A percentile compares a stretch with the other conserved stretches of the same genome.
phyloP scores from a whole-genome alignment of 2,329 filamentous ascomycete genomes.

The Cercospora zeae-maydis region DNA sequence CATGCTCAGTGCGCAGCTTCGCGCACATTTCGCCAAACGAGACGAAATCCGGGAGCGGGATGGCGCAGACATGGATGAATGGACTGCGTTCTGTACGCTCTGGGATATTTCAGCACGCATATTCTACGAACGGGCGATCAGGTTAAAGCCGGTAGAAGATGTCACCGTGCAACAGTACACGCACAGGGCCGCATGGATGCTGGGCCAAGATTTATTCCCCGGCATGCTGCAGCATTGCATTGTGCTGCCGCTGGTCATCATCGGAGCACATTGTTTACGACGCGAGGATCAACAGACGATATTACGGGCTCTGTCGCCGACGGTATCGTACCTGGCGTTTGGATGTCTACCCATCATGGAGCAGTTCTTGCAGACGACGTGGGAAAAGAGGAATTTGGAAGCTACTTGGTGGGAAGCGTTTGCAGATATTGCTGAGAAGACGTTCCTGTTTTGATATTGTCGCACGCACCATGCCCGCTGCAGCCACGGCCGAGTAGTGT shows the following conservation, averaged over 20 bases:
- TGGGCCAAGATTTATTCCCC: neutral
- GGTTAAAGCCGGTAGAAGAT: conserved; percentile 6
- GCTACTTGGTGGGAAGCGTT: conserved; percentile 20
- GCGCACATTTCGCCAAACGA: neutral
- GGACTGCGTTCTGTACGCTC: conserved; percentile 6
- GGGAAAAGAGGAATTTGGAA: conserved; percentile 10
- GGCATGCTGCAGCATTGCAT: conserved; percentile 20
- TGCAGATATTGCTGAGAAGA: conserved; percentile 15
- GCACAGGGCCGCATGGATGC: conserved; percentile 4
- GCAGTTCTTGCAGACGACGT: conserved; percentile 15
- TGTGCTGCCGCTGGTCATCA: conserved; percentile 17
- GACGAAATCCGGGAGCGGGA: neutral
- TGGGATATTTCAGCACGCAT: conserved; percentile 14
- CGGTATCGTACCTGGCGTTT: conserved; percentile 17
- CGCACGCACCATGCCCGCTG: neutral
- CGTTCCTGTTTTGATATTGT: conserved; percentile 17
- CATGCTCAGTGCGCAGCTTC: conserved; percentile 3
- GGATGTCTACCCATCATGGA: conserved; percentile 17
- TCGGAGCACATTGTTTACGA: conserved; percentile 16
- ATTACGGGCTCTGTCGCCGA: conserved; percentile 11
- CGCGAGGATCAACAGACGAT: conserved; percentile 11
- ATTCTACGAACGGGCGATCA: conserved; percentile 13
- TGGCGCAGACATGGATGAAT: neutral
- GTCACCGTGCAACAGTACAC: conserved; percentile 12
- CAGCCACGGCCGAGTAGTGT: neutral